A percentile compares a stretch with the other conserved stretches of the same genome.
Evolutionary conservation across 2,329 filamentous ascomycete species (phyloP).

Genomic region (Talaromyces sp.): DNA sequence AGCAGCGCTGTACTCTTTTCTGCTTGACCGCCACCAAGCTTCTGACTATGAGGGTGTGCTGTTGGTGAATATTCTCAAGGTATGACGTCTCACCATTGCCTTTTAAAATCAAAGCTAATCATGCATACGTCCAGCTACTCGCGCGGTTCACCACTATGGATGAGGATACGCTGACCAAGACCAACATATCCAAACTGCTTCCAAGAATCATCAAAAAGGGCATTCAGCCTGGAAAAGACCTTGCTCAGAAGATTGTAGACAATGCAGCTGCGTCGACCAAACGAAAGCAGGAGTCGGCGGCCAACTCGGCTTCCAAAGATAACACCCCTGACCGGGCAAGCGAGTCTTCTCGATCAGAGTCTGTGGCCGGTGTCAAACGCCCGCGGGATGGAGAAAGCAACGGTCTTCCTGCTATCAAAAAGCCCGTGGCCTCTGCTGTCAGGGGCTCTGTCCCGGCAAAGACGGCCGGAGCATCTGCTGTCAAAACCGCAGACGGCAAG

Average conservation of each 20-base stretch:
- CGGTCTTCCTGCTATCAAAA: slow-evolving; percentile 33
- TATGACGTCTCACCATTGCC: slow-evolving; percentile 15
- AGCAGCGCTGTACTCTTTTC: slow-evolving; percentile 44
- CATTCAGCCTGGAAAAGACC: slow-evolving; percentile 50
- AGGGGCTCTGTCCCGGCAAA: slow-evolving; percentile 23
- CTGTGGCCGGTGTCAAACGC: slow-evolving; percentile 31
- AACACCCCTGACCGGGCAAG: slow-evolving; percentile 22
- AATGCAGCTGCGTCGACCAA: slow-evolving; percentile 43
- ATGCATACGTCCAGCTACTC: slow-evolving; percentile 40
- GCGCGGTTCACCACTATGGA: slow-evolving; percentile 53
- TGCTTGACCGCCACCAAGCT: slow-evolving; percentile 45
- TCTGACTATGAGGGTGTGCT: slow-evolving; percentile 43
- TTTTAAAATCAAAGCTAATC: slow-evolving; percentile 18
- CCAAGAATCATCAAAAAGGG: slow-evolving; percentile 55
- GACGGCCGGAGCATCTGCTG: slow-evolving; percentile 19
- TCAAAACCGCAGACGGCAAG: slow-evolving; percentile 31
- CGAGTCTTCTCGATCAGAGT: slow-evolving; percentile 17
- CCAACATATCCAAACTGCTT: slow-evolving; percentile 55
- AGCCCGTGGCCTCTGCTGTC: slow-evolving; percentile 29
- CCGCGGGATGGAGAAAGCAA: slow-evolving; percentile 33
- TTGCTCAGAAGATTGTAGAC: slow-evolving; percentile 51
- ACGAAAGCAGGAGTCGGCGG: slow-evolving; percentile 32
- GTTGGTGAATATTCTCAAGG: slow-evolving; percentile 42
- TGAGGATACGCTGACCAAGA: slow-evolving; percentile 54
- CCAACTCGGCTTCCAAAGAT: slow-evolving; percentile 31